phyloP scores from a whole-genome alignment of 345 rosid species.

The Populus deltoides region DNA sequence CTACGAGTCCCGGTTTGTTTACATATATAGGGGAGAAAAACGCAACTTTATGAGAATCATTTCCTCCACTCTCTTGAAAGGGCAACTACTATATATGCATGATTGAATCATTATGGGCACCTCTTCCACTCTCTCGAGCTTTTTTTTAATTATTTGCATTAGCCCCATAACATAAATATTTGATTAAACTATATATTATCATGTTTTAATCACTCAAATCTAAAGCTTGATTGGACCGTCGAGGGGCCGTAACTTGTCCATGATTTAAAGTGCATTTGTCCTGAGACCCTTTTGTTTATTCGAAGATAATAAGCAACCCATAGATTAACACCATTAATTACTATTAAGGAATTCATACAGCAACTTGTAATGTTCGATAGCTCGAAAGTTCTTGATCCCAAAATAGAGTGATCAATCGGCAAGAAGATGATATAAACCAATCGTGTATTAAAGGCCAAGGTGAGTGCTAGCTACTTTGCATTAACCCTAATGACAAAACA shows the following conservation, averaged over 20 bases:
- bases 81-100: background rate
- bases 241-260: conserved; percentile 38
- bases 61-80: conserved; percentile 3
- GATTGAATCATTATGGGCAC: conserved; percentile 37
- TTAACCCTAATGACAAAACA: background rate
- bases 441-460: background rate
- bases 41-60: background rate
- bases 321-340: too few species aligned
- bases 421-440: conserved; percentile 14
- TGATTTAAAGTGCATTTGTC: conserved; percentile 34
- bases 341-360: too few species aligned
- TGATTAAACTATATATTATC: background rate
- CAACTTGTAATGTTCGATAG: background rate
- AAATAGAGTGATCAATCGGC: background rate
- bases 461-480: background rate
- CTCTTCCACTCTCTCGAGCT: conserved; percentile 19
- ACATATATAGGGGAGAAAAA: background rate
- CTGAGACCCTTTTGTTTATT: conserved; percentile 8
- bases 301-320: background rate
- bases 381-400: conserved; percentile 16
- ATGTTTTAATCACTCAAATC: conserved; percentile 12
- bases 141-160: background rate
- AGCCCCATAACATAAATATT: too few species aligned
- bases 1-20: conserved; percentile 2
- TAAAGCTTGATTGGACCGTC: conserved; percentile 42